These are phyloP conservation scores for Ziziphus jujuba DNA, from an alignment of 306 rosid genomes.

Conservation along the genomic window DNA sequence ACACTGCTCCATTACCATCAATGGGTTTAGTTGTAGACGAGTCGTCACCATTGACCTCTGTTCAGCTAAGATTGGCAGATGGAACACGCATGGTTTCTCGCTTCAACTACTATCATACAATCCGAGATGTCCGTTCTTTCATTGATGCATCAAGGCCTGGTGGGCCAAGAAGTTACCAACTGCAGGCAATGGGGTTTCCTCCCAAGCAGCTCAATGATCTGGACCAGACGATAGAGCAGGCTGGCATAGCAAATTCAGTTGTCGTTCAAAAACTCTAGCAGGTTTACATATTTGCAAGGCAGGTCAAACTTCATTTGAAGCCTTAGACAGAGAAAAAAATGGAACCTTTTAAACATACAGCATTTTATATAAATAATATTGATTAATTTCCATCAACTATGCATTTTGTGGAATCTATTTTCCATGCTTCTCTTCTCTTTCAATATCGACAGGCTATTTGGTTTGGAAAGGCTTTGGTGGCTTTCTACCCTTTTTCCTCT, in stretches of 20 bases:
- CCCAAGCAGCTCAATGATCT: slow-evolving; percentile 80
- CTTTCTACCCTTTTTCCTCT: too few species aligned
- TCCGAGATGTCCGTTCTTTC: slow-evolving; percentile 77
- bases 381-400: too few species aligned
- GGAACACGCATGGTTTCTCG: slow-evolving; percentile 95
- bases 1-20: slow-evolving; percentile 54
- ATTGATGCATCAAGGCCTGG: slow-evolving; percentile 89
- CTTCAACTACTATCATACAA: slow-evolving; percentile 80
- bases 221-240: slow-evolving; percentile 88
- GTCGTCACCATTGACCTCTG: slow-evolving; percentile 72
- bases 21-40: slow-evolving; percentile 71
- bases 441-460: too few species aligned
- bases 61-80: slow-evolving; percentile 91
- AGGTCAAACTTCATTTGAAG: not conserved
- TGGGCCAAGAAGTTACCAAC: slow-evolving; percentile 67
- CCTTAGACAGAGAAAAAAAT: too few species aligned
- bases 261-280: slow-evolving; percentile 66
- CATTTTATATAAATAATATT: too few species aligned
- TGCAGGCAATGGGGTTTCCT: slow-evolving; percentile 97
- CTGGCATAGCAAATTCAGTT: slow-evolving; percentile 90
- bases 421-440: too few species aligned
- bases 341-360: too few species aligned
- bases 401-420: too few species aligned
- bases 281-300: slow-evolving; percentile 1
- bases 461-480: too few species aligned